Evolutionary conservation across 108 stramenopile genomes (phyloP), one percentile per base, ranked within the genome.

Genomic region (Fragilariopsis cylindrus): DNA sequence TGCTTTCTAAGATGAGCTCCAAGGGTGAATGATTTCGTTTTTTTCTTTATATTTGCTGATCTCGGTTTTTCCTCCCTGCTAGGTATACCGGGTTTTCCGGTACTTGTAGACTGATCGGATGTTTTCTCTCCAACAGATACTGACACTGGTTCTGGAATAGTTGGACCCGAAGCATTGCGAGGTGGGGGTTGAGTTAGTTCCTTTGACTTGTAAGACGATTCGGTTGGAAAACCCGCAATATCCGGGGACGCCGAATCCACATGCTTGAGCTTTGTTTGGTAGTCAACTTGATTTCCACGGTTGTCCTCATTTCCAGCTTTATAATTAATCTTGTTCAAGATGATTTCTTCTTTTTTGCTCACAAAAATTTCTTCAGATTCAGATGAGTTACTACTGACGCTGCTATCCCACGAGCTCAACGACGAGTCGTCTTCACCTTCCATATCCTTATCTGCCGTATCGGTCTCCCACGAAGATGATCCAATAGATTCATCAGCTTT

Each of bases 401-500:
- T 71, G 41, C 46, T 58, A 15, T 44, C 46, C 9, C 13, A 66
- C 18, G 57, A 76, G 16, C 40, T 43, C 57, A 46, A 42, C 1
- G 42, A 50, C 41, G 50, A 52, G 15, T 39, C 16, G 19, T 69
- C 75, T 41, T 69, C 75, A 19, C 30, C 40, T 9, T 57, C 69
- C 15, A 39, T 48, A 11, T 40, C 55, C n/a, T 76, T 60, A 4
- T 60, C 68, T 13, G 46, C 43, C 5, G 70, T 66, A 46, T 72
- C 71, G 47, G 77, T 78, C 41, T 72, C 71, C 77, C 77, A 78
- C 12, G 77, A 78, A 4, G 65, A 72, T 2, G 70, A 71, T 19
- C 41, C 56, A 58, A 47, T 39, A 39, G 71, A 72, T 7, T 56
- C 66, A 50, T 65, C 71, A 41, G 65, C 54, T 64, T 60, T 72